Percentiles rank a stretch among this genome's conserved stretches.
Evolutionary conservation across 1,284 basidiomycete genomes (phyloP).

Genomic region (Cryptococcus sp.): DNA sequence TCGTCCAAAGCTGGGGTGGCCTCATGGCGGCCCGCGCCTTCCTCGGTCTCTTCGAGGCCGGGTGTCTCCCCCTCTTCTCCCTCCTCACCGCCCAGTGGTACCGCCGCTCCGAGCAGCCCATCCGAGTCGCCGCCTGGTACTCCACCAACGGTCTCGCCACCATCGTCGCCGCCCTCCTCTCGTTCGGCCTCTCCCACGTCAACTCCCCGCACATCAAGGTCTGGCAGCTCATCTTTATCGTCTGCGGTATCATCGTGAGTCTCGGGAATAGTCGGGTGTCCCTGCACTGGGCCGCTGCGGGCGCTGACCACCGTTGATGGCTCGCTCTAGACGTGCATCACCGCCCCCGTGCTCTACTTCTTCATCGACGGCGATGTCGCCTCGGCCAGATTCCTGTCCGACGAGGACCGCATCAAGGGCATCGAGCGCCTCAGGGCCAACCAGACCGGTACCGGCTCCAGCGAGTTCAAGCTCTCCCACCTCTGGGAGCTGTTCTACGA

Average conservation of each 20-base stretch:
- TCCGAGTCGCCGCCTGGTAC: conserved; percentile 47
- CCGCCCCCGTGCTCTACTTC: conserved; percentile 42
- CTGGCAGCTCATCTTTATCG: conserved; percentile 50
- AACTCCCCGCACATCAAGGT: conserved; percentile 30
- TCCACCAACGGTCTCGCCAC: conserved; percentile 47
- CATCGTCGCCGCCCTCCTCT: conserved; percentile 40
- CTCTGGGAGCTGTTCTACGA: conserved; percentile 46
- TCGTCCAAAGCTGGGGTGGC: too few species aligned
- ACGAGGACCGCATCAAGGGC: conserved; percentile 46
- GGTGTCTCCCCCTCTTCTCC: conserved; percentile 49
- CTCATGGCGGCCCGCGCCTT: conserved; percentile 45
- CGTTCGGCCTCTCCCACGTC: conserved; percentile 43
- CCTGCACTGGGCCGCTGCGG: too few species aligned
- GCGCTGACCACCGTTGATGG: too few species aligned
- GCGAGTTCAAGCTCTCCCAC: conserved; percentile 48
- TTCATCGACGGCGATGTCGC: conserved; percentile 43
- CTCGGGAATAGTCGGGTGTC: too few species aligned
- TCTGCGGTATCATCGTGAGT: conserved; percentile 11
- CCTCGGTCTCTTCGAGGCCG: conserved; percentile 50
- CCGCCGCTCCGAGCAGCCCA: conserved; percentile 47
- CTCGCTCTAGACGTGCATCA: conserved; percentile 33
- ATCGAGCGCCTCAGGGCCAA: conserved; percentile 51
- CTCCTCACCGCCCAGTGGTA: conserved; percentile 50
- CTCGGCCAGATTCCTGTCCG: conserved; percentile 45
- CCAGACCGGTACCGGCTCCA: conserved; percentile 45